These are phyloP conservation scores for Penicillium fuscoglaucum DNA, from an alignment of 2,329 filamentous ascomycete genomes.

Conservation along the genomic window DNA sequence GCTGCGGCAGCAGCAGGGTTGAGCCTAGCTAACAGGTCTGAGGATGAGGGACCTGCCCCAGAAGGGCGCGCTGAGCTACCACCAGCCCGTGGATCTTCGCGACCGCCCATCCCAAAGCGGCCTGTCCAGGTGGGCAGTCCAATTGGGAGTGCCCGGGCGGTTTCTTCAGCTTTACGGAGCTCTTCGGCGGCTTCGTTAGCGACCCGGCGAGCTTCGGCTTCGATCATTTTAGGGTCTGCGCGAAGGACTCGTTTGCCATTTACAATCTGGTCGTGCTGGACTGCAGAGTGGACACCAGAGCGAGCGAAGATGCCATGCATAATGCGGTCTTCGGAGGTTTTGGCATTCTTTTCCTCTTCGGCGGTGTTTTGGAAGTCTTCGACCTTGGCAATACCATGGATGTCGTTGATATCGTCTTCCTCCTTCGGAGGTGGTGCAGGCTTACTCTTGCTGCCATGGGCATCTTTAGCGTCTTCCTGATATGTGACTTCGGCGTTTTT, in stretches of 20 bases:
- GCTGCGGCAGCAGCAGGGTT: constrained; percentile 19
- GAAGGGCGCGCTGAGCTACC: constrained; percentile 38
- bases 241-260: constrained; percentile 69
- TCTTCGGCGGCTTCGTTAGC: constrained; percentile 76
- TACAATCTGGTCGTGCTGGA: constrained; percentile 91
- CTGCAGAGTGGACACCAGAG: constrained; percentile 81
- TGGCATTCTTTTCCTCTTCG: constrained; percentile 28
- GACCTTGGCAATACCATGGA: constrained; percentile 63
- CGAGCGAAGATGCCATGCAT: constrained; percentile 87
- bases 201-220: constrained; percentile 76
- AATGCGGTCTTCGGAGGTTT: constrained; percentile 67
- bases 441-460: background rate
- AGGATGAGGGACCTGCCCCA: constrained; percentile 42
- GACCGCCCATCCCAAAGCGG: constrained; percentile 72
- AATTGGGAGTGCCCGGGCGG: constrained; percentile 70
- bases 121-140: constrained; percentile 95
- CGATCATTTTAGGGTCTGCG: constrained; percentile 75
- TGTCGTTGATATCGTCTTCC: constrained; percentile 52
- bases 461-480: constrained; percentile 37
- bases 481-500: constrained; percentile 79
- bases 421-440: constrained; percentile 13
- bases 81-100: constrained; percentile 46
- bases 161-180: constrained; percentile 70
- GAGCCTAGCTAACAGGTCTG: constrained; percentile 44
- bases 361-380: constrained; percentile 62